Conservation (phyloP, 169 alveolate genomes). For the Cryptosporidium sp. region DNA sequence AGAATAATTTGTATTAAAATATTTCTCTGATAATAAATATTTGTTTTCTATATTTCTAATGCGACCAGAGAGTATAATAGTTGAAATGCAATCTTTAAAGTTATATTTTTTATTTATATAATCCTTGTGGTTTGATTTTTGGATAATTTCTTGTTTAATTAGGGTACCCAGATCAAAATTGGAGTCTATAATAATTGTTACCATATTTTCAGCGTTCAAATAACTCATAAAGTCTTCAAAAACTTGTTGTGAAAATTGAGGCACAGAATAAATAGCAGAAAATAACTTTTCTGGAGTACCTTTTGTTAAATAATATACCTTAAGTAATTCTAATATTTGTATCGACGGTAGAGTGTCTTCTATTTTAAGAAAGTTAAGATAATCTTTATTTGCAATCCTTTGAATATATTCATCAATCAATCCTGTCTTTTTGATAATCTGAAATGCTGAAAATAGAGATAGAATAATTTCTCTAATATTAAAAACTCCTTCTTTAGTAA, state of each 20-base stretch:
- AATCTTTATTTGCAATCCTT: neutral
- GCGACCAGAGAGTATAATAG: neutral
- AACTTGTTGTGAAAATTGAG: slow-evolving; percentile 3
- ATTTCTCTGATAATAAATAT: slow-evolving; percentile 8
- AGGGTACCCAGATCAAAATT: neutral
- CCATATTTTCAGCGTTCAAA: slow-evolving; percentile 21
- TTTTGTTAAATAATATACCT: slow-evolving; percentile 1
- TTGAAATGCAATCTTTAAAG: neutral
- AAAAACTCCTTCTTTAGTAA: slow-evolving; percentile 14
- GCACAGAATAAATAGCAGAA: neutral
- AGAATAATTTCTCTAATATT: neutral
- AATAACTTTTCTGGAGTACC: slow-evolving; percentile 12
- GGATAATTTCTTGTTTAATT: slow-evolving; percentile 6
- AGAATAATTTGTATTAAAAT: slow-evolving; percentile 25
- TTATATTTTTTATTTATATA: neutral
- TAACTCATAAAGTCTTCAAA: slow-evolving; percentile 21
- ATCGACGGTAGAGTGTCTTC: slow-evolving; percentile 15
- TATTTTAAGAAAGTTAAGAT: slow-evolving; percentile 5
- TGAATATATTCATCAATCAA: slow-evolving; percentile 29
- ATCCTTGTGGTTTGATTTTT: neutral
- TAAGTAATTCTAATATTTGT: slow-evolving; percentile 17
- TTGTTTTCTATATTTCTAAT: neutral
- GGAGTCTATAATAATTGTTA: neutral
- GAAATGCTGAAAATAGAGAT: neutral
- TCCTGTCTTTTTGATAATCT: slow-evolving; percentile 2